Evolutionary conservation across 2,329 filamentous ascomycete genomes (phyloP).

Genomic region (Cadophora luteo-olivacea): DNA sequence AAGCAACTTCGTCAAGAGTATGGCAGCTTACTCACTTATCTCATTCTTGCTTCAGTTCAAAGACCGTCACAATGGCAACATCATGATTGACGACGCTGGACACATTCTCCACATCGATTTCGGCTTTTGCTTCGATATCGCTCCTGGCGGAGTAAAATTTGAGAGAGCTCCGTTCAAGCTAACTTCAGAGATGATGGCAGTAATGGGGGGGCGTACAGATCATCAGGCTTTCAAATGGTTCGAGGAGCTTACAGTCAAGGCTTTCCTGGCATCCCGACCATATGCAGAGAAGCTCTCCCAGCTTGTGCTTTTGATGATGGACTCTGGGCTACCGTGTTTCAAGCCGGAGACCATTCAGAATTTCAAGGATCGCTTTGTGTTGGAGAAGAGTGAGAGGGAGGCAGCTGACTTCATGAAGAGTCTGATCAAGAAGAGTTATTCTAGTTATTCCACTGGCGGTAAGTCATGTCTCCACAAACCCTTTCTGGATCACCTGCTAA

Average conservation of each 20-base stretch:
- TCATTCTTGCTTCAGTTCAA: slow-evolving; percentile 98
- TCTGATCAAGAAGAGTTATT: slow-evolving; percentile 87
- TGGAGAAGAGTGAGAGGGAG: slow-evolving; percentile 90
- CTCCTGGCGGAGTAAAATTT: slow-evolving; percentile 94
- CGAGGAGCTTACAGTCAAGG: slow-evolving; percentile 94
- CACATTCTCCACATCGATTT: slow-evolving; percentile 99
- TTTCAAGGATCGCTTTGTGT: slow-evolving; percentile 89
- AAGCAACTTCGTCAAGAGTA: slow-evolving; percentile 97
- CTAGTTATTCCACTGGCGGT: slow-evolving; percentile 82
- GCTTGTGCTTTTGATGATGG: slow-evolving; percentile 93
- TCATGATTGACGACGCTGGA: slow-evolving; percentile 97
- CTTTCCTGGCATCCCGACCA: slow-evolving; percentile 86
- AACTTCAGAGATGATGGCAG: slow-evolving; percentile 96
- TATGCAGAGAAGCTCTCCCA: slow-evolving; percentile 89
- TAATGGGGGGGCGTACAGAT: slow-evolving; percentile 88
- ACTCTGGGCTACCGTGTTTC: slow-evolving; percentile 95
- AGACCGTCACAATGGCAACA: slow-evolving; percentile 98
- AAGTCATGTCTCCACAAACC: neutral
- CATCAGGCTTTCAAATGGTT: slow-evolving; percentile 95
- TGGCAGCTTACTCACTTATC: slow-evolving; percentile 98
- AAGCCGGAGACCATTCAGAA: slow-evolving; percentile 94
- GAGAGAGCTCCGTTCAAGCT: slow-evolving; percentile 98
- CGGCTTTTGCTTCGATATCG: slow-evolving; percentile 99
- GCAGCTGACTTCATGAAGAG: slow-evolving; percentile 94
- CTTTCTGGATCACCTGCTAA: neutral